These are phyloP conservation scores for Ogataea dorogensis DNA, from an alignment of 805 yeast genomes.

Conservation along the genomic window DNA sequence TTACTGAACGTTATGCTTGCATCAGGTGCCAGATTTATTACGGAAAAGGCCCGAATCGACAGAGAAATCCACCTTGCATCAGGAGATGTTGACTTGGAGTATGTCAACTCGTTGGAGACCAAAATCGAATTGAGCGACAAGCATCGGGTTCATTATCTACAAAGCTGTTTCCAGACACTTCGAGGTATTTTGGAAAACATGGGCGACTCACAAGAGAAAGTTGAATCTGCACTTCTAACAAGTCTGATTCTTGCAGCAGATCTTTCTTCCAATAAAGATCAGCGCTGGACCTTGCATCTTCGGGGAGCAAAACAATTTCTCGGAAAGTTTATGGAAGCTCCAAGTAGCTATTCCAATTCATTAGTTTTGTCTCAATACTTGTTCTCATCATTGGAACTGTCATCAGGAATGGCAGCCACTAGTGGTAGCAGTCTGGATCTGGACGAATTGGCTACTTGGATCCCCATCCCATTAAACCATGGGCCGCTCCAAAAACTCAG, in stretches of 20 bases:
- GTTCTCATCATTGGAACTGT: conserved; percentile 50
- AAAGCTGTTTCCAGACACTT: conserved; percentile 60
- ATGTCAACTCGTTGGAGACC: conserved; percentile 13
- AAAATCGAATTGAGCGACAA: conserved; percentile 44
- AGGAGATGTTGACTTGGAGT: conserved; percentile 7
- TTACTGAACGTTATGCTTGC: conserved; percentile 67
- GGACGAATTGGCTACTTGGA: conserved; percentile 40
- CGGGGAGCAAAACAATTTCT: conserved; percentile 63
- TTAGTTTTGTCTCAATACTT: conserved; percentile 26
- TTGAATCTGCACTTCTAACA: conserved; percentile 64
- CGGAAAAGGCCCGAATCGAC: conserved; percentile 28
- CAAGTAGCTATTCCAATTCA: conserved; percentile 16
- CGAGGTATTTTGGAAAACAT: conserved; percentile 44
- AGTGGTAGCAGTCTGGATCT: conserved; percentile 50
- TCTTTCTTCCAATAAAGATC: conserved; percentile 51
- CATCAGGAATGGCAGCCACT: conserved; percentile 52
- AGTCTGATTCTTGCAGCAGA: conserved; percentile 62
- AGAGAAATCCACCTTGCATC: conserved; percentile 13
- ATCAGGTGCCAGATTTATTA: conserved; percentile 58
- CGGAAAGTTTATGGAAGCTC: conserved; percentile 37
- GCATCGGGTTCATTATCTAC: conserved; percentile 57
- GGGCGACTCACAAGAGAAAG: conserved; percentile 41
- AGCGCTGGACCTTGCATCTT: conserved; percentile 61
- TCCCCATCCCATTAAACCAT: conserved; percentile 28
- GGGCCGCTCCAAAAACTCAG: conserved; percentile 24